phyloP scores from a whole-genome alignment of 257 asterid species.

The Echium plantagineum region DNA sequence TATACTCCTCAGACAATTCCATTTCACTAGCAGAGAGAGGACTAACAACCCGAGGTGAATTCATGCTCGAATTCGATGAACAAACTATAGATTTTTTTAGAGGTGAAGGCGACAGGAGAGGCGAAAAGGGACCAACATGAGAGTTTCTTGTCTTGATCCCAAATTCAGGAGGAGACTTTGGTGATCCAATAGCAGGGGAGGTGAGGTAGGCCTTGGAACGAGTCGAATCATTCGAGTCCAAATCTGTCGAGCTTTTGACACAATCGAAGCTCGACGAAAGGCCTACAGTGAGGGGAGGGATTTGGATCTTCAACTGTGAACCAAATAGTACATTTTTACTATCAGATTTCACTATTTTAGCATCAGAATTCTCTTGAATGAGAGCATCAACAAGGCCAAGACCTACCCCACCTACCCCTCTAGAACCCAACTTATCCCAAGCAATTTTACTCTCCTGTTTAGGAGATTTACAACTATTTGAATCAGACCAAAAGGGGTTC shows the following conservation, averaged over 20 bases:
- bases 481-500: constrained; percentile 41
- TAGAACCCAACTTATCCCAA: constrained; percentile 38
- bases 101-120: constrained; percentile 24
- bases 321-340: constrained; percentile 60
- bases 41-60: constrained; percentile 18
- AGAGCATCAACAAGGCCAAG: constrained; percentile 63
- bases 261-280: too few relatives aligned
- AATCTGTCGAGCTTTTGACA: too few relatives aligned
- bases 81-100: constrained; percentile 41
- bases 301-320: constrained; percentile 65
- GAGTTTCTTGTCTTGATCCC: constrained; percentile 61
- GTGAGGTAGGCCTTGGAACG: constrained; percentile 7
- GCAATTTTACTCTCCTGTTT: constrained; percentile 32
- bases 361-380: constrained; percentile 34
- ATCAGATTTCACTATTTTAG: constrained; percentile 22
- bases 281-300: constrained; percentile 27
- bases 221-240: too few relatives aligned
- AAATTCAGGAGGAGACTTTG: constrained; percentile 60
- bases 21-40: constrained; percentile 54
- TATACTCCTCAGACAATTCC: constrained; percentile 90
- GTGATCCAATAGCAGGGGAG: constrained; percentile 33
- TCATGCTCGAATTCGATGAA: constrained; percentile 26
- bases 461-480: constrained; percentile 27
- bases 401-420: constrained; percentile 38
- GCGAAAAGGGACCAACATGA: constrained; percentile 37